Evolutionary conservation across 2,329 filamentous ascomycete species (phyloP), one percentile per base, ranked within the genome.

Genomic region (Trichoderma sp.): DNA sequence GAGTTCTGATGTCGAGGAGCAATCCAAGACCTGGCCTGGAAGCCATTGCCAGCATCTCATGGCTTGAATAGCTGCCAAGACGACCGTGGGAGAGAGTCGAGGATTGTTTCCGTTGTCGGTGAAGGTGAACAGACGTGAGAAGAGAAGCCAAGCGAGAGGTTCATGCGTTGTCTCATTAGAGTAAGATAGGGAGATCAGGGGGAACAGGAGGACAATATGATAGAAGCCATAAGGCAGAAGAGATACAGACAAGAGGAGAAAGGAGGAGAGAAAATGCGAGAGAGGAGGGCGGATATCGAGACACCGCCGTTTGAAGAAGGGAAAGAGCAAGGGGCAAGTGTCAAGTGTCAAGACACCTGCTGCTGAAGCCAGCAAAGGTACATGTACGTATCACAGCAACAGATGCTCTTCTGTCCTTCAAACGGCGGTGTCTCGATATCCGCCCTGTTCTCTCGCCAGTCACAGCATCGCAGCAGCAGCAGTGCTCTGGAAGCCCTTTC

Each of bases 401-500:
- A 34, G 26, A 28, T 26, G 9, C 10, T 51, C 15, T 41, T 41
- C 24, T 61, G 21, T 7, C 12, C 34, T 30, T 10, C 41, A 58
- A 34, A 47, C n/a, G 26, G 26, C 28, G 17, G 19, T n/a, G 15
- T 44, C n/a, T 47, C 34, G 24, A 58, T 45, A 39, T 21, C 19
- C 21, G n/a, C 41, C 44, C 3, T 39, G 5, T 26, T 41, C 24
- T 21, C 24, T 17, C 43, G 19, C 28, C 45, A 50, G 57, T 59
- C n/a, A 60, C 44, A 41, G 45, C 24, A 15, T 34, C 48, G 3
- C 48, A 24, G 15, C 50, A 15, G 43, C 41, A 3, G 21, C 47
- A 52, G 34, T 55, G 41, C 28, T 50, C 47, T 55, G 28, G 51
- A 39, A 45, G 50, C 60, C 41, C 30, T 63, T 55, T 30, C 44